A percentile compares a stretch with the other conserved stretches of the same genome.
Evolutionary conservation across 106 monocot species (phyloP).

Genomic region (Chionographis japonica): DNA sequence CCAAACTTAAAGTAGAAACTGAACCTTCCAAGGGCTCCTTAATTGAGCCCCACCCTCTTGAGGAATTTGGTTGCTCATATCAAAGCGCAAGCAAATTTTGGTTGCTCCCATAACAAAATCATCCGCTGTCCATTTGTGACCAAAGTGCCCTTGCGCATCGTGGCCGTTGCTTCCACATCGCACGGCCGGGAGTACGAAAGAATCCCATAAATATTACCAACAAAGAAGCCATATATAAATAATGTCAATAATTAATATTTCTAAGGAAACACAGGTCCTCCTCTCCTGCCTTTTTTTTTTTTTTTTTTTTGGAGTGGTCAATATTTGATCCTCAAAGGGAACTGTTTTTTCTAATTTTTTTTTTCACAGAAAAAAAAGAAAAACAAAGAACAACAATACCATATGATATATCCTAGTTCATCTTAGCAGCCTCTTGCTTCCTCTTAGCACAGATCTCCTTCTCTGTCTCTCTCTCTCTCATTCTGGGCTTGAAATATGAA

Average conservation of each 20-base stretch:
- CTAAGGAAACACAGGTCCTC: conserved; percentile 15
- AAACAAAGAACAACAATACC: conserved; percentile 17
- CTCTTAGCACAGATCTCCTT: conserved; percentile 6
- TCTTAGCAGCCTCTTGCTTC: not conserved
- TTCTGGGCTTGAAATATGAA: conserved; percentile 1
- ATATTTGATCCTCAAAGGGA: conserved; percentile 16
- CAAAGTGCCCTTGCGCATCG: too few relatives aligned
- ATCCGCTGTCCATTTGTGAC: too few relatives aligned
- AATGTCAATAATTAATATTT: conserved; percentile 19
- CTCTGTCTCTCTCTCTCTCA: not conserved
- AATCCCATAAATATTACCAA: conserved; percentile 11
- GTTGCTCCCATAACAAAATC: conserved; percentile 9
- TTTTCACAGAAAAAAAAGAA: conserved; percentile 25
- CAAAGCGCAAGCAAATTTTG: not conserved
- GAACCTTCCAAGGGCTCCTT: conserved; percentile 21
- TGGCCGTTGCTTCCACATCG: too few relatives aligned
- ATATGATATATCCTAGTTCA: conserved; percentile 1
- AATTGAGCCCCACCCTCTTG: not conserved
- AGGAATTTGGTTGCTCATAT: conserved; percentile 1
- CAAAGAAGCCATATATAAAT: conserved; percentile 9
- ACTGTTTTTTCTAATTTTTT: not conserved
- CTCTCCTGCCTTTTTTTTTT: conserved; percentile 10
- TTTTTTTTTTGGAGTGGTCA: conserved; percentile 5
- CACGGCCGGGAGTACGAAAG: too few relatives aligned
- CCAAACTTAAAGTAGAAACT: conserved; percentile 2